A percentile compares a stretch with the other conserved stretches of the same genome.
These are phyloP conservation scores for Exophiala calicioides DNA, from an alignment of 2,329 filamentous ascomycete genomes.

Conservation along the genomic window DNA sequence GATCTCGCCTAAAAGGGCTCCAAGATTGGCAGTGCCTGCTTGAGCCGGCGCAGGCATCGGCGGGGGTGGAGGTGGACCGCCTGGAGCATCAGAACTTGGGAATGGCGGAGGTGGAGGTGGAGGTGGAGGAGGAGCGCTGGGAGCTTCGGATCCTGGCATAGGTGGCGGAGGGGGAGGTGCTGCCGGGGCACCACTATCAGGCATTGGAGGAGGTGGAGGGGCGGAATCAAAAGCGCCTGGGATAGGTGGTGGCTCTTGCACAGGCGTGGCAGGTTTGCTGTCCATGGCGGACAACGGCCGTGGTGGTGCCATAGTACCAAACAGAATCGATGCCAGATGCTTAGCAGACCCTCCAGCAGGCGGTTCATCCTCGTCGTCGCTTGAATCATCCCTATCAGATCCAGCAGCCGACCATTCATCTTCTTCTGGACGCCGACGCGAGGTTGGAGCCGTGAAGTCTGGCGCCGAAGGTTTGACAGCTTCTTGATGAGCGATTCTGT, in stretches of 20 bases:
- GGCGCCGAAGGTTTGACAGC: slow-evolving; percentile 53
- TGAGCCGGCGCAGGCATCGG: slow-evolving; percentile 39
- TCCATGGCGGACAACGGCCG: slow-evolving; percentile 77
- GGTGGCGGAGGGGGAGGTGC: slow-evolving; percentile 38
- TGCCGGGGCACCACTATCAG: slow-evolving; percentile 33
- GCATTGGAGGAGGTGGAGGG: slow-evolving; percentile 33
- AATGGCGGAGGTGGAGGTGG: slow-evolving; percentile 41
- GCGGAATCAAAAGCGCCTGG: slow-evolving; percentile 41
- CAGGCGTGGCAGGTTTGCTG: slow-evolving; percentile 48
- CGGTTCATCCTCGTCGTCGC: slow-evolving; percentile 70
- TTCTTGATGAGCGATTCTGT: slow-evolving; percentile 68
- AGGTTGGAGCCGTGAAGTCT: slow-evolving; percentile 47
- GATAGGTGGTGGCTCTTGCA: slow-evolving; percentile 51
- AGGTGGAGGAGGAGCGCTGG: slow-evolving; percentile 50
- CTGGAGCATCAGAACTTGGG: slow-evolving; percentile 42
- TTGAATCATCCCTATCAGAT: slow-evolving; percentile 72
- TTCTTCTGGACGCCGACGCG: slow-evolving; percentile 61
- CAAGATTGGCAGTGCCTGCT: slow-evolving; percentile 47
- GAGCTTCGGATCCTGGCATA: slow-evolving; percentile 39
- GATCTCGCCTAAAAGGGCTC: slow-evolving; percentile 77
- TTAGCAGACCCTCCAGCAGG: slow-evolving; percentile 82
- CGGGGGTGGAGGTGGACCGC: slow-evolving; percentile 39
- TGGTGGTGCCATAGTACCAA: slow-evolving; percentile 94
- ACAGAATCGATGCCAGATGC: slow-evolving; percentile 89
- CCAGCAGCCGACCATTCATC: slow-evolving; percentile 83